Conservation (phyloP, 805 yeast genomes). For the Yarrowia osloensis region DNA sequence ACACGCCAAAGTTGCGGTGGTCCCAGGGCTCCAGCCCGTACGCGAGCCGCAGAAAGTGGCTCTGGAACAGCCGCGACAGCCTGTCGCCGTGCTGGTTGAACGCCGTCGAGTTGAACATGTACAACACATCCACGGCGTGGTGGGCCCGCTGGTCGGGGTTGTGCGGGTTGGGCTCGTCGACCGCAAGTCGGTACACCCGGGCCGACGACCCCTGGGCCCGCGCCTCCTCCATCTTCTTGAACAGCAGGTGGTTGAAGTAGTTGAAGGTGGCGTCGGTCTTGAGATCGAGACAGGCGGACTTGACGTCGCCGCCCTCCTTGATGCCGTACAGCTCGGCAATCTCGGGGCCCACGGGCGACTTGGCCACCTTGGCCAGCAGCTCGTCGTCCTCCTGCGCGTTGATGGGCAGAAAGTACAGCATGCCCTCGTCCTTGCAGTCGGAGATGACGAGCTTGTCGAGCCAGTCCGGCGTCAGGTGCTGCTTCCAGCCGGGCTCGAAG, state of each 20-base stretch:
- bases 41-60: constrained; percentile 17
- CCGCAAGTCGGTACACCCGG: constrained; percentile 4
- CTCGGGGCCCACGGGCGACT: neutral
- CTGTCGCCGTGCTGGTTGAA: constrained; percentile 28
- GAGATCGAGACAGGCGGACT: constrained; percentile 4
- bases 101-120: constrained; percentile 29
- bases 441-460: constrained; percentile 16
- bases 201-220: neutral
- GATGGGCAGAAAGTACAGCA: constrained; percentile 15
- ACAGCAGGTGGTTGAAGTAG: constrained; percentile 20
- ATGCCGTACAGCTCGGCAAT: constrained; percentile 2
- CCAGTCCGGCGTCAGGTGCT: constrained; percentile 20
- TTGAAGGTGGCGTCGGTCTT: constrained; percentile 27
- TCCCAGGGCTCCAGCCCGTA: constrained; percentile 28
- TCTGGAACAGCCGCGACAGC: constrained; percentile 18
- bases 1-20: constrained; percentile 5
- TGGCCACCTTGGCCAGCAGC: constrained; percentile 8
- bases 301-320: neutral
- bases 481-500: constrained; percentile 26
- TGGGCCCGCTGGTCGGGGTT: constrained; percentile 27
- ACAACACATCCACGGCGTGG: constrained; percentile 25
- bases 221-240: constrained; percentile 6
- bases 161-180: constrained; percentile 29
- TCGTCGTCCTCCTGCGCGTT: neutral
- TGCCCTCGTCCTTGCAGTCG: constrained; percentile 25